A percentile compares a stretch with the other conserved stretches of the same genome.
phyloP scores from a whole-genome alignment of 768 basidiomycete species.

The Termitomyces sp. region DNA sequence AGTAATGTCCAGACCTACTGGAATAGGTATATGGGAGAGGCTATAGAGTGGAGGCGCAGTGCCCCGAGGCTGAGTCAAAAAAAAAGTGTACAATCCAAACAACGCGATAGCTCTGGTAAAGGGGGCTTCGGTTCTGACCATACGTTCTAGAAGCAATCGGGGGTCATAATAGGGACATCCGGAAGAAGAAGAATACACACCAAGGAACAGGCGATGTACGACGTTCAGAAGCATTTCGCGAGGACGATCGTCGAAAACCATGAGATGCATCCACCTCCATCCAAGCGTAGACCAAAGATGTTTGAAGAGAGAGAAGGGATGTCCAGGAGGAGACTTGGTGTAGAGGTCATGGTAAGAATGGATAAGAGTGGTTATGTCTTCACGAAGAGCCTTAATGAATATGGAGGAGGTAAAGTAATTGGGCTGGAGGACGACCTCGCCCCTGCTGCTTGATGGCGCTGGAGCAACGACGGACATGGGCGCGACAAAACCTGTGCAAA shows the following conservation, averaged over 20 bases:
- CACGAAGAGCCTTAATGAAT: conserved; percentile 61
- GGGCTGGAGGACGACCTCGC: conserved; percentile 66
- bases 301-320: conserved; percentile 73
- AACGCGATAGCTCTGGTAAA: conserved; percentile 58
- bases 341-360: conserved; percentile 52
- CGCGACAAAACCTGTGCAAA: conserved; percentile 22
- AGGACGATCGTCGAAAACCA: conserved; percentile 63
- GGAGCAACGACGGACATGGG: conserved; percentile 46
- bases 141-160: conserved; percentile 43
- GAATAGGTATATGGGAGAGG: conserved; percentile 56
- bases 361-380: conserved; percentile 58
- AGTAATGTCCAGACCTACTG: conserved; percentile 44
- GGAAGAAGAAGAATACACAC: conserved; percentile 33
- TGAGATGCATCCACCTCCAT: conserved; percentile 78
- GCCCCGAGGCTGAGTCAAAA: conserved; percentile 59
- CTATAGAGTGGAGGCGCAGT: conserved; percentile 48
- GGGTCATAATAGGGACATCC: conserved; percentile 1
- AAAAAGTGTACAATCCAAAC: conserved; percentile 71
- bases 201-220: conserved; percentile 62
- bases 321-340: conserved; percentile 23
- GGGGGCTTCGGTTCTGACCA: conserved; percentile 45
- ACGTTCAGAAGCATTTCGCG: conserved; percentile 61
- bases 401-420: conserved; percentile 76
- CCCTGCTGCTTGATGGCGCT: conserved; percentile 55
- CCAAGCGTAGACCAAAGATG: conserved; percentile 60